Conservation (phyloP, 2,329 filamentous ascomycete species). For the Neophaeococcomyces aloes region DNA sequence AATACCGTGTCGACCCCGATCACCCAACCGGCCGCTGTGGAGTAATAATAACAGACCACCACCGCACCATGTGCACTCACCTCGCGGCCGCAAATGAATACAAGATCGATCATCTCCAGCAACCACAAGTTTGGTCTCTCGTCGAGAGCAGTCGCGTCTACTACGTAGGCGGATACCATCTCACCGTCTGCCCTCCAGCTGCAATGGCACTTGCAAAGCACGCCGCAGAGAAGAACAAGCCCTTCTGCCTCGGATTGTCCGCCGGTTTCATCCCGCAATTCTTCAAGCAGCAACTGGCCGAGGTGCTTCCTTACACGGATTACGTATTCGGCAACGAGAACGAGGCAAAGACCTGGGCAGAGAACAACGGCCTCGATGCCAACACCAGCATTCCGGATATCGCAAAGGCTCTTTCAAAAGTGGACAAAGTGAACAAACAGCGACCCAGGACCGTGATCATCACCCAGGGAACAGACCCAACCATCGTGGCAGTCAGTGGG, state of each 20-base stretch:
- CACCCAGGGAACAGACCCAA: conserved; percentile 89
- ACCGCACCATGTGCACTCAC: conserved; percentile 90
- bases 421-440: conserved; percentile 74
- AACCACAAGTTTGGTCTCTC: conserved; percentile 79
- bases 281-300: conserved; percentile 92
- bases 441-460: conserved; percentile 79
- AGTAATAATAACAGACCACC: conserved; percentile 91
- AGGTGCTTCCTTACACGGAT: conserved; percentile 85
- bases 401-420: conserved; percentile 70
- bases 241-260: conserved; percentile 80
- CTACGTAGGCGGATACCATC: conserved; percentile 93
- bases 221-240: conserved; percentile 78
- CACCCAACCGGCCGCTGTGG: conserved; percentile 86
- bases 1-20: conserved; percentile 83
- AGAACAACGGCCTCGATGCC: conserved; percentile 63
- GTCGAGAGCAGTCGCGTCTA: conserved; percentile 80
- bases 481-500: conserved; percentile 63
- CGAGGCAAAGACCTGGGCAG: conserved; percentile 79
- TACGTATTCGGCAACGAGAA: conserved; percentile 96
- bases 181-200: conserved; percentile 88
- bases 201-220: conserved; percentile 84
- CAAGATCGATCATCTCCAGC: conserved; percentile 85
- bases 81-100: conserved; percentile 96
- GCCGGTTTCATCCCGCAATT: conserved; percentile 94
- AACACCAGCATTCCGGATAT: conserved; percentile 53